Percentiles rank a stretch among this genome's conserved stretches.
These are phyloP conservation scores for Eucalyptus fibrosa DNA, from an alignment of 345 rosid species.

Conservation along the genomic window DNA sequence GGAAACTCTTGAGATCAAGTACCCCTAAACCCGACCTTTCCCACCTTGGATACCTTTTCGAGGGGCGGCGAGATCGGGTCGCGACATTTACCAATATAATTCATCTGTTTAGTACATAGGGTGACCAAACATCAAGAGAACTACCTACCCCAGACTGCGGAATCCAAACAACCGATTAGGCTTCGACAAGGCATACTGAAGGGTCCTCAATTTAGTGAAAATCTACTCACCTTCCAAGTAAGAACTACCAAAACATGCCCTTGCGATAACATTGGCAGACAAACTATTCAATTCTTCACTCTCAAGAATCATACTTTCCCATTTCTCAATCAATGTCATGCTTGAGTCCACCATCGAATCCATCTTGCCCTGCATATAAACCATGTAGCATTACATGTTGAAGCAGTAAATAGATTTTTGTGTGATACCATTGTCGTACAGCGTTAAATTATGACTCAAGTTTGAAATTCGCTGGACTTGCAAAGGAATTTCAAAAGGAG, in stretches of 20 bases:
- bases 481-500: no score
- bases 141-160: neutral
- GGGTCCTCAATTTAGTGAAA: neutral
- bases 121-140: neutral
- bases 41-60: no score
- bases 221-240: neutral
- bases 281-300: constrained; percentile 1
- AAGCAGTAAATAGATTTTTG: neutral
- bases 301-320: neutral
- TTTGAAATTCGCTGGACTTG: no score
- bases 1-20: no score
- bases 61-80: no score
- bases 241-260: constrained; percentile 15
- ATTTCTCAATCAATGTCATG: neutral
- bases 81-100: no score
- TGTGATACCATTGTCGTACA: neutral
- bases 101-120: neutral
- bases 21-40: no score
- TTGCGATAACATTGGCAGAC: constrained; percentile 6
- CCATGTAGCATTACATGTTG: no score
- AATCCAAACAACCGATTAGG: neutral
- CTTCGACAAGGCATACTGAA: neutral
- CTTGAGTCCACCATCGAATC: constrained; percentile 10
- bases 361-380: neutral
- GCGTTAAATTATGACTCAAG: no score